Base-by-base conservation (phyloP, 345 rosid species). In the Schrenkiella parvula region DNA sequence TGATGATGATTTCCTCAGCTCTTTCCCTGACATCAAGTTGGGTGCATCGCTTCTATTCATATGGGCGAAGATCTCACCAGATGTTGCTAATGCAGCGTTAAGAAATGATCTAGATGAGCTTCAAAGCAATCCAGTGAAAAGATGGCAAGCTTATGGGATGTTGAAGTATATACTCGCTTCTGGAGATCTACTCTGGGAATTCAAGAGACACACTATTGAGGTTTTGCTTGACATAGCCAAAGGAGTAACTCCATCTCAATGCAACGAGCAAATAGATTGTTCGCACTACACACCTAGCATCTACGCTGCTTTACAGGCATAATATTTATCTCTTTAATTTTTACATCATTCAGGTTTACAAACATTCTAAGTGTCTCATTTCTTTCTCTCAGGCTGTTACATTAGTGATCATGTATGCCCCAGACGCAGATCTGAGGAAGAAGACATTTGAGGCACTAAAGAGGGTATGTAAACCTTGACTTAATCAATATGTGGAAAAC, bases 111-210 rank as follows among this genome's bases (percentile, higher is more conserved):
- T 79, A 80, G 44, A 69, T 52, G 89, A 87, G 77, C 91, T 91
- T 74, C 80, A 47, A 79, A 80, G 47, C 64, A 79, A 80, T 70
- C 92, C 72, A 53, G 78, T 76, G 29, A 82, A 84, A 72, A 82
- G 91, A 73, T 95, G 95, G 99, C 85, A 79, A 85, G 88, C 95
- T 37, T 32, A 88, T 63, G 91, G 86, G 82, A 89, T 88, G 90
- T 69, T 87, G 70, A 89, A 80, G 81, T 77, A 84, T 77, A 38
- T 89, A 80, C 70, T 91, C 38, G 79, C 91, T 31, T 80, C 88
- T 41, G 75, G 63, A 42, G 66, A 71, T 74, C 80, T 89, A 60
- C 81, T 82, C 23, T 91, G 91, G 96, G 84, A 85, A 73, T 76
- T 89, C 61, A 91, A 79, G 87, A 72, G 81, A 68, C 84, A 89